Base-by-base conservation (phyloP, 2,329 filamentous ascomycete genomes). In the Macrophomina pseudophaseolina region DNA sequence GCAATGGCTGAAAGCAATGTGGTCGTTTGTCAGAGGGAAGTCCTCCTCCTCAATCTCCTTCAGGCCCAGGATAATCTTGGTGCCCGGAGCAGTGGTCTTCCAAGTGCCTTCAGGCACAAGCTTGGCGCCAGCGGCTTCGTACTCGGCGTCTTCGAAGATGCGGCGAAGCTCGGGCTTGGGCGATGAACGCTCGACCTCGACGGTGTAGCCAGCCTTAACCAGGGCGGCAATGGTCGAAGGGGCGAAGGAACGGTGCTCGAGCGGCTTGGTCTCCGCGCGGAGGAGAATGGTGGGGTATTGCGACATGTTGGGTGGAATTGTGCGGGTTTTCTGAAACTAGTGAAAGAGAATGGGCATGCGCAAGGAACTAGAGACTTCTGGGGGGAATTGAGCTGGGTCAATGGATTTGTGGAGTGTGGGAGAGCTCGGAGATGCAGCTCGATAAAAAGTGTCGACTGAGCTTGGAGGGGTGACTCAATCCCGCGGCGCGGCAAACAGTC, bases 101-200 rank as follows among this genome's bases (percentile, higher is more conserved):
- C 79, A 80, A 65, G 74, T 75, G 69, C 75, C 73, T 64, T 77
- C 75, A 18, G 74, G 72, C 33, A 80, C 73, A 32, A 80, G 74
- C 3, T 74, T 79, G 16, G 76, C 76, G 66, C 79, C 79, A 46
- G 72, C 77, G 54, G 76, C 69, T 62, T 76, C 74, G 56, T 78
- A 80, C 65, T 80, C 79, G 6, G 73, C 71, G 67, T 80, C 79
- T 42, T 78, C 72, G 76, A 80, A 80, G 70, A 80, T 80, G 68
- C 79, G 78, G 65, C 72, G 72, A 65, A 72, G 76, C 67, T 77
- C 72, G 51, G 78, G 73, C 69, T 79, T 73, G 63, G 71, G 75
- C 70, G 77, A 72, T 68, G 74, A 77, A 68, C 76, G 74, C 74
- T 80, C 79, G 67, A 80, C 77, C 4, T 78, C 71, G 38, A 80